Base-by-base conservation (phyloP, 2,329 filamentous ascomycete genomes). In the Shiraia sp. region DNA sequence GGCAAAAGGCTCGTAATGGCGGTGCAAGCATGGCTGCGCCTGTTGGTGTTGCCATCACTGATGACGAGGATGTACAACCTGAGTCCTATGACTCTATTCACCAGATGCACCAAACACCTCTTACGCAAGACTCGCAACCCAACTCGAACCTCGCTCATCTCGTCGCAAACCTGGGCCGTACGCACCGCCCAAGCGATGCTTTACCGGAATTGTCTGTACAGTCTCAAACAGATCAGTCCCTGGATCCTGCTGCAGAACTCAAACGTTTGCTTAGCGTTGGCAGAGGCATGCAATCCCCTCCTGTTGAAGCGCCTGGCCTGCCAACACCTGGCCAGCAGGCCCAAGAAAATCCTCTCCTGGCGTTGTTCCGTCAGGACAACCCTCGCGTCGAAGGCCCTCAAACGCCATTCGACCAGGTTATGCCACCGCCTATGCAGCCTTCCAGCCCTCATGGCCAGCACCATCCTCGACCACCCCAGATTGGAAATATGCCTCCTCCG, bases 321-420 rank as follows among this genome's bases (percentile, higher is more conserved):
- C 36, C 45, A 12, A 15, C 57, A 75, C 45, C 74, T 2, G 34
- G 15, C 16, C 49, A 51, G 16, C 40, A 52, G 25, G 23, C 55
- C 17, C 52, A 55, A 27, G 28, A 51, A 23, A 78, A 75, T 55
- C 75, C 75, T 25, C 72, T 86, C 32, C 68, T 86, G 37, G 76
- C 79, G 12, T 71, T 86, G 50, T 70, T 86, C 29, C 72, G 48
- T 48, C 70, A 53, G 32, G 62, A 47, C 25, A 57, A 45, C 46
- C 49, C 29, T 40, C 41, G 32, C 42, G 44, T 12, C 42, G 50
- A 7, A 45, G 46, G 17, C 32, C 34, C 68, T 3, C 54, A 45
- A 27, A 81, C 79, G 4, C 78, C 81, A 7, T 64, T 80, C 23
- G 80, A 86, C 10, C 79, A 82, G 47, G 72, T 74, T 13, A 68